Conservation (phyloP, 1,139 yeast genomes). For the Kluyveromyces sp. region DNA sequence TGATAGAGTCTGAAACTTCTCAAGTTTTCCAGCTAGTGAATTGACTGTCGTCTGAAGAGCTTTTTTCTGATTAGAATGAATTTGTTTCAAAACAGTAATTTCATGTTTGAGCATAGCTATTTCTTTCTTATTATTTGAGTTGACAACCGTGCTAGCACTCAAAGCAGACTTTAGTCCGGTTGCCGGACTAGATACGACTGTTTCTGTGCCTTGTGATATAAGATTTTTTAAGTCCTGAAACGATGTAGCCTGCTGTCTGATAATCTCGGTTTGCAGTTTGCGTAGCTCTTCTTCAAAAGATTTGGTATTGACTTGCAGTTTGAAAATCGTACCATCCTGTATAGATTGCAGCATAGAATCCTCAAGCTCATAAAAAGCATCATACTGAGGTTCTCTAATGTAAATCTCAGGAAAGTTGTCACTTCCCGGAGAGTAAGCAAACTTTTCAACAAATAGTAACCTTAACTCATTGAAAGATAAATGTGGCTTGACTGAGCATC, state of each 20-base stretch:
- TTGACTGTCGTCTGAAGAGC: conserved; percentile 40
- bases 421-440: conserved; percentile 73
- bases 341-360: conserved; percentile 58
- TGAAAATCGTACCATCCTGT: conserved; percentile 49
- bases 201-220: neutral
- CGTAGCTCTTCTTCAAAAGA: neutral
- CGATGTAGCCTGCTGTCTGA: neutral
- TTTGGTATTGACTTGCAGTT: neutral
- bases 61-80: conserved; percentile 43
- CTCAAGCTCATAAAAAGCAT: conserved; percentile 73
- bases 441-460: conserved; percentile 74
- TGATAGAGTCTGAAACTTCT: conserved; percentile 39
- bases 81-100: conserved; percentile 55
- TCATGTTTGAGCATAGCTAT: conserved; percentile 45
- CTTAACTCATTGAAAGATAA: conserved; percentile 59
- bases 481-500: conserved; percentile 45
- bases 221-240: conserved; percentile 1
- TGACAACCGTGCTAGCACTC: neutral
- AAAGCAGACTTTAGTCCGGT: neutral
- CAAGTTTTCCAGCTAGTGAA: conserved; percentile 42
- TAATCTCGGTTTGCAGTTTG: neutral
- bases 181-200: neutral
- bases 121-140: conserved; percentile 17
- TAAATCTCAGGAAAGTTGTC: conserved; percentile 75
- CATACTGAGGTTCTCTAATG: conserved; percentile 53